A percentile compares a stretch with the other conserved stretches of the same genome.
phyloP scores from a whole-genome alignment of 768 basidiomycete genomes.

The Dentipellis fragilis region DNA sequence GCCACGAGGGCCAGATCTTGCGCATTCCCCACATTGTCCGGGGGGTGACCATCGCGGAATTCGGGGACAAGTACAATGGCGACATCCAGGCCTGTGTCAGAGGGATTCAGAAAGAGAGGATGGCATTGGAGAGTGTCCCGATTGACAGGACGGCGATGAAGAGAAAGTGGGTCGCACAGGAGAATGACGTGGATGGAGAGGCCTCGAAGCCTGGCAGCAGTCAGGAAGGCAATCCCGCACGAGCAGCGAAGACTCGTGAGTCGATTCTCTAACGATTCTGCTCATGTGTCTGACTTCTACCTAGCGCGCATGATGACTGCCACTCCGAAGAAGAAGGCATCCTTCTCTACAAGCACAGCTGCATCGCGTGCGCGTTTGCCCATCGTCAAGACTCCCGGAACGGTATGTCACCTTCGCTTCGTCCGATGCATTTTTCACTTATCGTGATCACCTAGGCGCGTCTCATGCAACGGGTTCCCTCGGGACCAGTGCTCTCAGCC shows the following conservation, averaged over 20 bases:
- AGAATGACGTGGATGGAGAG: slow-evolving; percentile 38
- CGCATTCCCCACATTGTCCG: slow-evolving; percentile 71
- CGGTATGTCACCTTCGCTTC: slow-evolving; percentile 13
- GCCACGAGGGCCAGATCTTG: slow-evolving; percentile 65
- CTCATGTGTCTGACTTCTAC: slow-evolving; percentile 14
- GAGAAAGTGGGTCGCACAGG: slow-evolving; percentile 64
- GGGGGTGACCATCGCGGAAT: slow-evolving; percentile 63
- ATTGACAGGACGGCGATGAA: slow-evolving; percentile 64
- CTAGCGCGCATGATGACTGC: slow-evolving; percentile 46
- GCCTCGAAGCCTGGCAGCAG: slow-evolving; percentile 7
- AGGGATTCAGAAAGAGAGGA: slow-evolving; percentile 55
- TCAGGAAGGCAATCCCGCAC: slow-evolving; percentile 5
- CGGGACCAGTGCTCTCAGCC: slow-evolving; percentile 20
- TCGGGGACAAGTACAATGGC: slow-evolving; percentile 69
- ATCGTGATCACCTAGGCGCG: slow-evolving; percentile 16
- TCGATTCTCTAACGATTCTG: neutral
- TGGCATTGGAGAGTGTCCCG: slow-evolving; percentile 38
- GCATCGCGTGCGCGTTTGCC: slow-evolving; percentile 12
- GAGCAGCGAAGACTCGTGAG: slow-evolving; percentile 18
- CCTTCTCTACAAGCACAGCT: slow-evolving; percentile 15
- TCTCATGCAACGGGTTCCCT: slow-evolving; percentile 17
- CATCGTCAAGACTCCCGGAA: slow-evolving; percentile 20
- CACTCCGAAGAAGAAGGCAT: slow-evolving; percentile 40
- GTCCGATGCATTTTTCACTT: neutral
- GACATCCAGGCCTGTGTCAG: slow-evolving; percentile 63